phyloP scores from a whole-genome alignment of 163 green algal genomes.

The Volvox carteri region DNA sequence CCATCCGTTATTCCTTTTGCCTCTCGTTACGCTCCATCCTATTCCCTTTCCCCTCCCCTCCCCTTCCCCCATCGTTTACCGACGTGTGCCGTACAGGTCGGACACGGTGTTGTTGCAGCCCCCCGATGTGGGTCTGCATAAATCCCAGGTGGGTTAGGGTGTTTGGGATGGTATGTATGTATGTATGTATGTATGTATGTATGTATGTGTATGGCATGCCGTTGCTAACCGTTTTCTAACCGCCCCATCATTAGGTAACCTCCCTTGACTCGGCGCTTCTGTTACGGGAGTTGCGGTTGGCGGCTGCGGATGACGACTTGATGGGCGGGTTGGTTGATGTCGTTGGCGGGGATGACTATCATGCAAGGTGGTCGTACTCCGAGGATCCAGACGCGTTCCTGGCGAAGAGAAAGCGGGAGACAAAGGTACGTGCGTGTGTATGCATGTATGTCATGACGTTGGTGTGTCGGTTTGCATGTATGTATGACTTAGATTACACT shows the following conservation, averaged over 20 bases:
- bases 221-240: no score
- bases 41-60: background rate
- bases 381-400: slow-evolving; percentile 21
- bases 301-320: slow-evolving; percentile 8
- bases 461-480: background rate
- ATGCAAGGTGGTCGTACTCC: background rate
- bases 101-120: slow-evolving; percentile 35
- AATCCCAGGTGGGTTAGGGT: background rate
- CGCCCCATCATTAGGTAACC: no score
- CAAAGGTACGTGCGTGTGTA: slow-evolving; percentile 17
- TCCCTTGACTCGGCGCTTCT: slow-evolving; percentile 10
- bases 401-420: background rate
- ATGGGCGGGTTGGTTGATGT: background rate
- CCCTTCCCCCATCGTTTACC: background rate
- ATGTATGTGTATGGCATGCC: no score
- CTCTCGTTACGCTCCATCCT: no score
- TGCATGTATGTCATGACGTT: background rate
- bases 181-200: no score
- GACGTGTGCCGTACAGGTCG: no score
- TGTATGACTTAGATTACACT: no score
- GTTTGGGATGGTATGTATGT: no score
- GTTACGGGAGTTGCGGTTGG: slow-evolving; percentile 19
- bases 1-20: no score
- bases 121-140: slow-evolving; percentile 39
- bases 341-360: background rate